Evolutionary conservation across 805 yeast genomes (phyloP), one percentile per base, ranked within the genome.

Genomic region (Saccharomycopsis schoenii): DNA sequence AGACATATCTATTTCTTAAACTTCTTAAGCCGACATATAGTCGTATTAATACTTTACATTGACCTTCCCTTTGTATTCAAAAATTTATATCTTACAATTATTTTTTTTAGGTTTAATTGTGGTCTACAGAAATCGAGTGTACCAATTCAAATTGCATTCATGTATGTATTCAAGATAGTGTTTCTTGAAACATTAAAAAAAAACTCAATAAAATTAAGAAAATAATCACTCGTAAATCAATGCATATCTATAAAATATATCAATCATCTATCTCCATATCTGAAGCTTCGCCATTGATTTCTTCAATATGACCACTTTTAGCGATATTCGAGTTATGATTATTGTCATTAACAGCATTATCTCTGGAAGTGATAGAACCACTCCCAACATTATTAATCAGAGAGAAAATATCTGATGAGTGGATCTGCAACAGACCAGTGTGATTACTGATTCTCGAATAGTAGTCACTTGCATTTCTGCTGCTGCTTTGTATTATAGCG

Each of bases 391-490:
- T 47, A 47, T 47, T 47, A 47, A 47, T 47, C 52, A 47, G 52
- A 12, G 52, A 47, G 21, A 47, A 47, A 10, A 47, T 21, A 24
- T 47, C 52, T 24, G 52, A 58, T 8, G 57, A 41, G 41, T 54
- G 25, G 8, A 41, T 25, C 39, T 40, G 60, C 21, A 55, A 17
- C 60, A 58, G 52, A 51, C 55, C 58, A 43, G 25, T 29, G 15
- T 25, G 51, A 36, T 37, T 41, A 21, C 56, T 54, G 19, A 59
- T 54, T 55, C 60, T 24, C 4, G 57, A 24, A 21, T 42, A 29
- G 15, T 58, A 55, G 17, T 25, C 42, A 24, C 56, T 54, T n/a
- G 56, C 39, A 39, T 55, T 55, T 42, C 34, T 47, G 41, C 42
- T 57, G 34, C 51, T 50, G 50, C 42, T 57, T 8, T 36, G 41